These are phyloP conservation scores for Cystofilobasidium capitatum DNA, from an alignment of 768 basidiomycete genomes.

Conservation along the genomic window DNA sequence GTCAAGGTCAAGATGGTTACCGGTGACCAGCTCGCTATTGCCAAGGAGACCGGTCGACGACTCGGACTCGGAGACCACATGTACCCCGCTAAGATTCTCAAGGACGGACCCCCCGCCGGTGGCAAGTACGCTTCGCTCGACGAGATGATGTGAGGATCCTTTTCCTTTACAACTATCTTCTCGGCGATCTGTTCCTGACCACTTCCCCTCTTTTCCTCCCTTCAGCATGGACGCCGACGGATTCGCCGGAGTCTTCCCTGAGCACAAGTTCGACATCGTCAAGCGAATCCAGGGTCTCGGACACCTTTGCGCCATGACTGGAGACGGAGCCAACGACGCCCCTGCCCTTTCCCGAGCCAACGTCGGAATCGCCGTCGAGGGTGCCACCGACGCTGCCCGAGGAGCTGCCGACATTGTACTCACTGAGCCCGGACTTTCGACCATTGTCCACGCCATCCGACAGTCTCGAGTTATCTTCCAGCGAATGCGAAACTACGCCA, in stretches of 20 bases:
- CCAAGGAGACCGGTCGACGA: conserved; percentile 97
- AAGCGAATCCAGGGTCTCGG: conserved; percentile 90
- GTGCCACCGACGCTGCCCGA: conserved; percentile 96
- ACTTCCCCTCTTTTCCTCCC: too few species aligned
- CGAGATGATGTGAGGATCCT: too few species aligned
- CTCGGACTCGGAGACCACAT: conserved; percentile 98
- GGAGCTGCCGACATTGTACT: conserved; percentile 97
- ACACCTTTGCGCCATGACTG: conserved; percentile 73
- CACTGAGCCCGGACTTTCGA: conserved; percentile 96
- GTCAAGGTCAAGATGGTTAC: conserved; percentile 99
- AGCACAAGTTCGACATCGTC: conserved; percentile 99
- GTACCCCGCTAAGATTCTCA: conserved; percentile 98
- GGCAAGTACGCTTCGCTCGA: conserved; percentile 75
- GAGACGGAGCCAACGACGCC: conserved; percentile 98
- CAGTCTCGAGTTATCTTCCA: conserved; percentile 99
- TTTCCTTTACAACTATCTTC: too few species aligned
- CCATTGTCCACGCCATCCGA: conserved; percentile 97
- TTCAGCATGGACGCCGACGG: conserved; percentile 98
- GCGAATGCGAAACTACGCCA: conserved; percentile 98
- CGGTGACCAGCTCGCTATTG: conserved; percentile 99
- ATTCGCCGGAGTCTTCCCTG: conserved; percentile 98
- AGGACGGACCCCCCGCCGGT: conserved; percentile 84
- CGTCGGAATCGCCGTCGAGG: conserved; percentile 98
- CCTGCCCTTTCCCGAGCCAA: conserved; percentile 96
- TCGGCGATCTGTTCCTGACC: too few species aligned